Evolutionary conservation across 1,284 basidiomycete genomes (phyloP), one percentile per base, ranked within the genome.

Genomic region (Apiotrichum mycotoxinovorans): DNA sequence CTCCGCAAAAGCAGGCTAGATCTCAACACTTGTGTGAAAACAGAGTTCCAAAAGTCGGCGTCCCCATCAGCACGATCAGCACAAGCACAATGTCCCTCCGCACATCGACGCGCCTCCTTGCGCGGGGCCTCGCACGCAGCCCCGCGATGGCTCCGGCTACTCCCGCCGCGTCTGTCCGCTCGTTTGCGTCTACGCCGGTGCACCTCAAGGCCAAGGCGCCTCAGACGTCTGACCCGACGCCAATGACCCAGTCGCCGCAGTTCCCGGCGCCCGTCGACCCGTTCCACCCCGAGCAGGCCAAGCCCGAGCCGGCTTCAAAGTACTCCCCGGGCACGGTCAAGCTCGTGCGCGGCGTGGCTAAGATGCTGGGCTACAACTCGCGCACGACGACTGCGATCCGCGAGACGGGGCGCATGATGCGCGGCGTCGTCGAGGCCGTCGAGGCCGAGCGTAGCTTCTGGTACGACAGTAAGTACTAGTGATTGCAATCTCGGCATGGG

Each of bases 321-420:
- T 73, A 75, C 55, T 71, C 68, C 10, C 68, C 71, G 43, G 51
- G 68, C 23, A 73, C 70, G 12, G 64, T 69, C 38, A 61, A 59
- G 33, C 37, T 76, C 23, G 69, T 75, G 22, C 64, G 66, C 42
- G 66, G 68, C 12, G 47, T 82, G 4, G 81, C 80, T 25, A 76
- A 73, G 50, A 42, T 82, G 48, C 77, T 83, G 70, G 82, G 82
- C 23, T 83, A 82, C 73, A 80, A 82, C 66, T 74, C 79, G 43
- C 71, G 73, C 52, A 76, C 78, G 15, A 71, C 71, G 15, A 82
- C 79, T 12, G 80, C 82, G 11, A 82, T 83, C 57, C 69, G 81
- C 22, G 80, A 81, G 55, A 80, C 81, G 9, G 78, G 79, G 18
- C 78, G 81, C 56, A 79, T 82, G 69, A 80, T 82, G 73, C 79